Conservation (phyloP, 148 eudicot genomes). For the Cornus controversa region DNA sequence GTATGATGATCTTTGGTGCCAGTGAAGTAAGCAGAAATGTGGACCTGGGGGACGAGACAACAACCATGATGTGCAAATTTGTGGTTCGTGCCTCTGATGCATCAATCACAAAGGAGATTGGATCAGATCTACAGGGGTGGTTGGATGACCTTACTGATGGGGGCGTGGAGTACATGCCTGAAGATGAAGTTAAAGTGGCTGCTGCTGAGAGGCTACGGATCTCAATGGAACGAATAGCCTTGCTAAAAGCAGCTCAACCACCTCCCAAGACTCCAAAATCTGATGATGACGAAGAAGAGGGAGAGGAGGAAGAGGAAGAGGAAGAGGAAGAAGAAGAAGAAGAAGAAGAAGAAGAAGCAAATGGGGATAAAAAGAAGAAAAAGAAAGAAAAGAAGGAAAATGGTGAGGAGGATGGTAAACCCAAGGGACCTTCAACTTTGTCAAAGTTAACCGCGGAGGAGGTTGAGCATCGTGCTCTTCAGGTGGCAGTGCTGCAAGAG, state of each 20-base stretch:
- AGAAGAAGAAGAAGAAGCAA: too few relatives aligned
- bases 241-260: constrained; percentile 83
- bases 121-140: constrained; percentile 83
- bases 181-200: constrained; percentile 86
- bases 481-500: constrained; percentile 78
- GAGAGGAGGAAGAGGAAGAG: constrained; percentile 21
- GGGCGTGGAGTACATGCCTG: constrained; percentile 91
- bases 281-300: constrained; percentile 47
- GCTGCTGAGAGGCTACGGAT: constrained; percentile 76
- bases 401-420: constrained; percentile 39
- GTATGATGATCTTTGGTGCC: constrained; percentile 97
- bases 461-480: constrained; percentile 93
- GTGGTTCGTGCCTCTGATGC: constrained; percentile 93
- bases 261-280: constrained; percentile 51
- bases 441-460: constrained; percentile 78
- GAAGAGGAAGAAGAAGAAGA: constrained; percentile 23
- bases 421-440: constrained; percentile 67
- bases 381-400: constrained; percentile 33
- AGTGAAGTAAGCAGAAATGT: constrained; percentile 97
- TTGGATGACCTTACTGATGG: constrained; percentile 94
- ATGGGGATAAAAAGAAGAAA: constrained; percentile 27
- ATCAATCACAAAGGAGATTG: constrained; percentile 82
- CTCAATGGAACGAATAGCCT: constrained; percentile 88
- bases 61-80: constrained; percentile 91
- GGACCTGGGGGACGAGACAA: constrained; percentile 96